Evolutionary conservation across 2,329 filamentous ascomycete species (phyloP), one percentile per base, ranked within the genome.

Genomic region (Paraconiothyrium brasiliense): DNA sequence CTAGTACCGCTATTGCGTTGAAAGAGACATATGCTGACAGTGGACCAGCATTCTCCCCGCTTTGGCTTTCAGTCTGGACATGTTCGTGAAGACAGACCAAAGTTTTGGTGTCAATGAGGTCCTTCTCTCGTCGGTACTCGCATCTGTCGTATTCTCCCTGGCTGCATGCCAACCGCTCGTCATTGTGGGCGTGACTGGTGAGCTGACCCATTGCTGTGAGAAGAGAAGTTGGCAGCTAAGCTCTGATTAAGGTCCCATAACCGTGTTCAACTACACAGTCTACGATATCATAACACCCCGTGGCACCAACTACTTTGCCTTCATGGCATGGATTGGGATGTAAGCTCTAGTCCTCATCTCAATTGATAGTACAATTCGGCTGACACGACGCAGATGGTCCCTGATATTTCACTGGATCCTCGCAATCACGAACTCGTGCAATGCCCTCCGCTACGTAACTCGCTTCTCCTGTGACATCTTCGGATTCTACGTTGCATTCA

Each of bases 391-490:
- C 22, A 91, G 89, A 66, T 97, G 93, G 93, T 90, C 92, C 0
- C 81, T 96, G 22, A 83, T 94, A 27, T 89, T 97, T 80, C 93
- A 97, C 79, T 94, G 91, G 90, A 82, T 93, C 46, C 85, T 96
- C 13, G 93, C 93, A 52, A 83, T 92, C 59, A 92, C 91, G 11
- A 97, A 97, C 76, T 89, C 92, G 1, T 97, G 93, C 82, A 95
- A 97, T 78, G 91, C 86, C 71, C 84, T 97, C n/a, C 90, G 89
- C 72, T 97, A 94, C 78, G 93, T 97, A 24, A 97, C 93, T 0
- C 87, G 92, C 14, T 97, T 97, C 76, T 93, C 92, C 27, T 97
- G 93, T 80, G 93, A 97, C 77, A 95, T 94, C 71, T 97, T 97
- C 68, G 93, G 93, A 54, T 96, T 97, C 81, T 97, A 97, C 75